A percentile compares a stretch with the other conserved stretches of the same genome.
These are phyloP conservation scores for Entelexis sorbosivorans DNA, from an alignment of 1,139 yeast genomes.

Conservation along the genomic window DNA sequence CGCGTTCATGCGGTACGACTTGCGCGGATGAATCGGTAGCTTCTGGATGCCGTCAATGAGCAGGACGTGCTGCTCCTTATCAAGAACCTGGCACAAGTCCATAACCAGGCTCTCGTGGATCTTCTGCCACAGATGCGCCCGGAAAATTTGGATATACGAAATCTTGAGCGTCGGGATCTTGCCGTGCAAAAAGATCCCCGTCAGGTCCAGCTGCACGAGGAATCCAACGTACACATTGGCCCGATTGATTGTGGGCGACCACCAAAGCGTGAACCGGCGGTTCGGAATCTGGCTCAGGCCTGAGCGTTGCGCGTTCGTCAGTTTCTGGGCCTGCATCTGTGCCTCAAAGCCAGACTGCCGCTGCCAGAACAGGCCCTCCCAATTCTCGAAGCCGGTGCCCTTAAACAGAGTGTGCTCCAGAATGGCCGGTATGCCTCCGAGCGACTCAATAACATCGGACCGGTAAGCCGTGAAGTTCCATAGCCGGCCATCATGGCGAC, in stretches of 20 bases:
- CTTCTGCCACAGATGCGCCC: constrained; percentile 98
- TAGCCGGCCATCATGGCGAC: constrained; percentile 86
- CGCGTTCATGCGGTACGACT: constrained; percentile 93
- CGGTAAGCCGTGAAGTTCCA: constrained; percentile 92
- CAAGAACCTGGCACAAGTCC: constrained; percentile 85
- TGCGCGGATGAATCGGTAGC: constrained; percentile 91
- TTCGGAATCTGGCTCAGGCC: constrained; percentile 97
- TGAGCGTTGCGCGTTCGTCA: constrained; percentile 94
- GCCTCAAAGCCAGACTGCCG: constrained; percentile 95
- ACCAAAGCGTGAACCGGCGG: constrained; percentile 94
- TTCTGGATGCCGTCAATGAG: constrained; percentile 81
- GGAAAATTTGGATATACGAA: constrained; percentile 86
- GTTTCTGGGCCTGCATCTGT: constrained; percentile 81
- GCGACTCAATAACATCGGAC: constrained; percentile 91
- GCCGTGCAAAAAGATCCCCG: constrained; percentile 95
- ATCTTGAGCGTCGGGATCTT: constrained; percentile 95
- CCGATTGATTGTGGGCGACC: constrained; percentile 98
- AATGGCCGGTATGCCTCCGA: constrained; percentile 95
- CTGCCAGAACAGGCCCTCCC: constrained; percentile 99
- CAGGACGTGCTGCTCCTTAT: constrained; percentile 71
- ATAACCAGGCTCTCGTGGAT: constrained; percentile 93
- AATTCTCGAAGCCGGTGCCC: constrained; percentile 94
- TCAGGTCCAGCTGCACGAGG: constrained; percentile 86
- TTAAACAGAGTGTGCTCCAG: constrained; percentile 88
- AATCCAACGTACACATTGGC: constrained; percentile 98